Evolutionary conservation across 106 monocot species (phyloP), one percentile per base, ranked within the genome.

Genomic region (Ottelia alismoides): DNA sequence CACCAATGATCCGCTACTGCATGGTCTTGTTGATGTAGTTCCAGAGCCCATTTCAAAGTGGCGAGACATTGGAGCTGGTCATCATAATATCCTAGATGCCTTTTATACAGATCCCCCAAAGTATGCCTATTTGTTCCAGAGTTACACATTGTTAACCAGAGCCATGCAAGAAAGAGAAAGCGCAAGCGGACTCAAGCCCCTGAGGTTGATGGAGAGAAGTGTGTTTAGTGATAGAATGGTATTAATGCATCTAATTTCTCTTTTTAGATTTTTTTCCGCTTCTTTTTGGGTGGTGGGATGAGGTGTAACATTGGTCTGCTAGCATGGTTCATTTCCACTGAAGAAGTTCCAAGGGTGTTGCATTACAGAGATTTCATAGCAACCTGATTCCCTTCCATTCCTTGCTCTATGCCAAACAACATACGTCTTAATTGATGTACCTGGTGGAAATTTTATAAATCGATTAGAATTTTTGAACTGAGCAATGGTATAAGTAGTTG

Each of bases 191-290:
- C 69, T 86, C 53, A 92, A 92, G 45, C 86, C 92, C 27, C 74
- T 87, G 4, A 72, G 92, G 61, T 40, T 92, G 53, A 87, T 83
- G 92, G 92, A 92, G 68, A 52, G 92, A 67, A 92, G 92, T 50
- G 76, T 92, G 49, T 92, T 92, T 71, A 92, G 86, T 27, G 92
- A 92, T 64, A 70, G 86, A 62, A 86, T 87, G 86, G 92, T 92
- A 67, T 49, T 56, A 3, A 27, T 2, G 22, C 24, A 2, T 22
- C 11, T 2, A n/a, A 22, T 20, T 50, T 20, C 16, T 19, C 47
- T 2, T n/a, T 4, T 19, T 47, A 11, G 2, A 4, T 47, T 47
- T 20, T 47, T 2, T 11, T 4, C 2, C 2, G 12, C 2, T 2
- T 47, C n/a, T 3, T 28, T 3, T 16, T 27, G n/a, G n/a, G n/a